A percentile compares a stretch with the other conserved stretches of the same genome.
Evolutionary conservation across 441 rosid species (phyloP).

Genomic region (Metrosideros polymorpha): DNA sequence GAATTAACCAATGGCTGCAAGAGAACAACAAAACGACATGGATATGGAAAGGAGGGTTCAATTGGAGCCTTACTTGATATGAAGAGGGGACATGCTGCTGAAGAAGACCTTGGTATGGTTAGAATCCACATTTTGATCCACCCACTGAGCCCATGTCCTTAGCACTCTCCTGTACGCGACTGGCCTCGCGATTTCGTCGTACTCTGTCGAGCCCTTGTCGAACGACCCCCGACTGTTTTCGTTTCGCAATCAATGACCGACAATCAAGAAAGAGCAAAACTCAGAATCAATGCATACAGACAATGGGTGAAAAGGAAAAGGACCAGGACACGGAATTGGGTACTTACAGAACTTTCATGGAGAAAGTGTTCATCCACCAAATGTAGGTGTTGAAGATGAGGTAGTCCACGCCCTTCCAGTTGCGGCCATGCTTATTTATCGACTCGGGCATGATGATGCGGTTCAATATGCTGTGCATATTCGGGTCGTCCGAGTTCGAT

Average conservation of each 20-base stretch:
- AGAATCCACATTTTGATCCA: constrained; percentile 56
- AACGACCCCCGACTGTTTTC: constrained; percentile 66
- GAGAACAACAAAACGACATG: neutral
- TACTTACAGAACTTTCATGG: constrained; percentile 82
- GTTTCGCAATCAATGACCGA: neutral
- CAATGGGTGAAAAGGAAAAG: neutral
- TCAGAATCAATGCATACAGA: neutral
- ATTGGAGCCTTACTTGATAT: constrained; percentile 51
- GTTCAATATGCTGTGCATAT: constrained; percentile 67
- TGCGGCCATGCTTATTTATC: constrained; percentile 57
- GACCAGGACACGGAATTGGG: neutral
- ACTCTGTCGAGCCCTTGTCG: constrained; percentile 59
- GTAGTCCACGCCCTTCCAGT: constrained; percentile 76
- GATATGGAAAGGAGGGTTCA: neutral
- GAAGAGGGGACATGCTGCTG: constrained; percentile 86
- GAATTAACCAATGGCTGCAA: neutral
- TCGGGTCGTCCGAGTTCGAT: constrained; percentile 88
- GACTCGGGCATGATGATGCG: constrained; percentile 94
- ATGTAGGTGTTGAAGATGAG: constrained; percentile 87
- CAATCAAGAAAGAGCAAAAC: neutral
- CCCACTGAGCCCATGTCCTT: constrained; percentile 84
- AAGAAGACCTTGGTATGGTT: constrained; percentile 69
- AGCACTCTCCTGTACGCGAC: constrained; percentile 55
- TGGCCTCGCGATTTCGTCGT: constrained; percentile 72
- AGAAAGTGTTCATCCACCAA: constrained; percentile 97